phyloP scores from a whole-genome alignment of 2,329 filamentous ascomycete genomes.

The Penicillium thymicola region DNA sequence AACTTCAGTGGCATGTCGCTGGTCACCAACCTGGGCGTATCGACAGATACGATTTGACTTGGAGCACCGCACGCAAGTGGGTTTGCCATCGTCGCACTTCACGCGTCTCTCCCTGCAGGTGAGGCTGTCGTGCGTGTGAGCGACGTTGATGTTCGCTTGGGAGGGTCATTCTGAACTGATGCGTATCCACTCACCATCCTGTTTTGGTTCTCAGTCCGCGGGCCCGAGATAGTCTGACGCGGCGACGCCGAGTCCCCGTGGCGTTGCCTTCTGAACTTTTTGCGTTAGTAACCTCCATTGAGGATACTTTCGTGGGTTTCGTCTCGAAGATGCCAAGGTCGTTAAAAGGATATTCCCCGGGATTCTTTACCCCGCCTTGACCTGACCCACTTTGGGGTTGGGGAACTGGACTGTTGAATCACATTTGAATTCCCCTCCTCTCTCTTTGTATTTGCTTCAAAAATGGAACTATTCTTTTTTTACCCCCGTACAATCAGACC shows the following conservation, averaged over 20 bases:
- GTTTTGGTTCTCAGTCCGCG: constrained; percentile 16
- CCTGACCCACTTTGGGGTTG: neutral
- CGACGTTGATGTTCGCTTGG: constrained; percentile 2
- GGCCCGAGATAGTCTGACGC: constrained; percentile 13
- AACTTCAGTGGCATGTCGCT: neutral
- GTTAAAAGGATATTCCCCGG: neutral
- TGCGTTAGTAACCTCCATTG: neutral
- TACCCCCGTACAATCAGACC: neutral
- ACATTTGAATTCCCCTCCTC: neutral
- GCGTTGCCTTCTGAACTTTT: neutral
- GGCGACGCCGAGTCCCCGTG: constrained; percentile 5
- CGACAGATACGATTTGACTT: constrained; percentile 11
- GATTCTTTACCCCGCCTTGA: neutral
- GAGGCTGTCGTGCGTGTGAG: constrained; percentile 10
- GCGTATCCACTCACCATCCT: constrained; percentile 9
- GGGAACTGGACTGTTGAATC: neutral
- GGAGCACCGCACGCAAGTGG: constrained; percentile 12
- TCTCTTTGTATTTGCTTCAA: neutral
- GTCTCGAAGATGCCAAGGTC: constrained; percentile 1
- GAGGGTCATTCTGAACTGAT: neutral
- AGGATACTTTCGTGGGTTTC: neutral
- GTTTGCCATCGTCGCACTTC: constrained; percentile 17
- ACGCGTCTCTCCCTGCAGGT: constrained; percentile 20
- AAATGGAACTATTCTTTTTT: neutral
- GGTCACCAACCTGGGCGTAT: constrained; percentile 6